These are phyloP conservation scores for Debaryomyces castellii DNA, from an alignment of 805 yeast genomes.

Conservation along the genomic window DNA sequence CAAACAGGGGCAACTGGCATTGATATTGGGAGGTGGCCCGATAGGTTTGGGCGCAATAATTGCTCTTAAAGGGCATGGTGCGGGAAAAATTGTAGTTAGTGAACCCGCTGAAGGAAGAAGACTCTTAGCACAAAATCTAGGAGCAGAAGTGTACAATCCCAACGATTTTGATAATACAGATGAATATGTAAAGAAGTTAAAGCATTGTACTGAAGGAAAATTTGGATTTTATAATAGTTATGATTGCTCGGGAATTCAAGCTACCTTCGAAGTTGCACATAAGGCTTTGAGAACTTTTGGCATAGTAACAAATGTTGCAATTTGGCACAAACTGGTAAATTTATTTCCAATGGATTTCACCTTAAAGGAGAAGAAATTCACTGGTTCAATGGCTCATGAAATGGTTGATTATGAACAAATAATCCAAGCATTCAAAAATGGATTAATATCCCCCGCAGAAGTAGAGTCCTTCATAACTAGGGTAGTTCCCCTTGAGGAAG, in stretches of 20 bases:
- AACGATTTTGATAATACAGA: background rate
- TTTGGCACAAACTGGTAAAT: conserved; percentile 51
- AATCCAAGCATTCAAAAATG: conserved; percentile 24
- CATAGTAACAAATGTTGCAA: conserved; percentile 57
- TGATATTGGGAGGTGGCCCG: conserved; percentile 66
- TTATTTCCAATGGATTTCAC: conserved; percentile 56
- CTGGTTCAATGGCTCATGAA: conserved; percentile 63
- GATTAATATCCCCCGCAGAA: conserved; percentile 28
- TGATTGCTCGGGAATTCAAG: conserved; percentile 55
- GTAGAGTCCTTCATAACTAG: conserved; percentile 53
- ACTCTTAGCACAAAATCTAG: conserved; percentile 50
- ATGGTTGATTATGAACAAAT: conserved; percentile 58
- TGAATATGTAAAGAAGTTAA: conserved; percentile 28
- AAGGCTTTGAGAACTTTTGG: conserved; percentile 52
- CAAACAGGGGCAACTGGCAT: conserved; percentile 44
- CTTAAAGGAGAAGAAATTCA: conserved; percentile 49
- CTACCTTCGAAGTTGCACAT: conserved; percentile 51
- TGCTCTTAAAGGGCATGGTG: conserved; percentile 45
- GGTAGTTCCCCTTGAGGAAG: conserved; percentile 46
- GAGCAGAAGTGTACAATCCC: conserved; percentile 34
- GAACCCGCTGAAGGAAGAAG: conserved; percentile 60
- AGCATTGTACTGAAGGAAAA: conserved; percentile 32
- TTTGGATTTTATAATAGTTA: conserved; percentile 49
- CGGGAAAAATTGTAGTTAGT: conserved; percentile 44
- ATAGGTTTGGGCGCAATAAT: conserved; percentile 59